Evolutionary conservation across 768 basidiomycete species (phyloP).

Genomic region (Pisolithus microcarpus): DNA sequence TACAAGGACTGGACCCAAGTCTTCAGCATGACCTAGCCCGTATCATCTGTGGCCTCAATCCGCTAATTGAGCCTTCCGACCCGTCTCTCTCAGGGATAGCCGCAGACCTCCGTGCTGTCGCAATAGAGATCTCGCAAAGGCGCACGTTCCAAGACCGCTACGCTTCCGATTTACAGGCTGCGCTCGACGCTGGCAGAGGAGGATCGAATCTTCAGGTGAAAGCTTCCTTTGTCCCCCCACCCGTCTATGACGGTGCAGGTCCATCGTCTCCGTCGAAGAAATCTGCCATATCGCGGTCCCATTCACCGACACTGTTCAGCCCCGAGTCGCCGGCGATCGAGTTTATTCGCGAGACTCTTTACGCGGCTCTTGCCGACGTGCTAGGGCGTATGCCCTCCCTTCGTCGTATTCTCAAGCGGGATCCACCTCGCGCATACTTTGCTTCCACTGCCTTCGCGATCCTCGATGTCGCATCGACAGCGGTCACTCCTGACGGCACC

Average conservation of each 20-base stretch:
- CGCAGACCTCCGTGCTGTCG: constrained; percentile 76
- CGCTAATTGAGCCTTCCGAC: constrained; percentile 35
- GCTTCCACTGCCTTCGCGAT: constrained; percentile 69
- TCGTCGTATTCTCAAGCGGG: constrained; percentile 46
- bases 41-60: constrained; percentile 58
- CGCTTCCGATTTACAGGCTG: constrained; percentile 67
- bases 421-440: constrained; percentile 74
- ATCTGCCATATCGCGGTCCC: constrained; percentile 5
- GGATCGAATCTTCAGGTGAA: constrained; percentile 32
- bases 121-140: constrained; percentile 81
- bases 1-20: constrained; percentile 56
- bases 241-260: constrained; percentile 43
- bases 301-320: constrained; percentile 42
- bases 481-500: constrained; percentile 40
- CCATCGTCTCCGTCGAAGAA: constrained; percentile 6
- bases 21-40: constrained; percentile 79
- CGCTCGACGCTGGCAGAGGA: constrained; percentile 55
- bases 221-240: constrained; percentile 67
- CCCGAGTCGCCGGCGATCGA: constrained; percentile 48
- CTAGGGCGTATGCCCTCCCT: constrained; percentile 52
- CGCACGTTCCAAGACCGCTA: constrained; percentile 80
- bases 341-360: constrained; percentile 81
- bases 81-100: constrained; percentile 52
- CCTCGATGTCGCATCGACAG: constrained; percentile 53
- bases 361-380: constrained; percentile 69